These are phyloP conservation scores for Leccinum broughii DNA, from an alignment of 768 basidiomycete species.

Conservation along the genomic window DNA sequence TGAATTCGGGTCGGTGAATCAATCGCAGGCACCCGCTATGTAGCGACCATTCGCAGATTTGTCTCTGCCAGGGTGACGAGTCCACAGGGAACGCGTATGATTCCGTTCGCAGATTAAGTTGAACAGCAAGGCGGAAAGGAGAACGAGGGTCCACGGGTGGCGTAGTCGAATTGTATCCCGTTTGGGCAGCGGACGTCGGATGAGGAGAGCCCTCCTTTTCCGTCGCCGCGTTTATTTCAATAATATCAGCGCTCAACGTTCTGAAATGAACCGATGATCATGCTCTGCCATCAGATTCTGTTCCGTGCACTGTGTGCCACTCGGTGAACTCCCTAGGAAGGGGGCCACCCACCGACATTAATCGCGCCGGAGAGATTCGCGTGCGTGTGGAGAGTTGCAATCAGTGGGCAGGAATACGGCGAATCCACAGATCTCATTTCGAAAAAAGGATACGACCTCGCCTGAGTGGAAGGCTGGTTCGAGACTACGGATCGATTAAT, in stretches of 20 bases:
- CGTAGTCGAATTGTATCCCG: background rate
- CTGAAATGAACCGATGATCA: background rate
- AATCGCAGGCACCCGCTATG: conserved; percentile 49
- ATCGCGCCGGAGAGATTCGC: conserved; percentile 10
- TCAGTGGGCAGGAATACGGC: conserved; percentile 1
- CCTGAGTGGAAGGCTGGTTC: background rate
- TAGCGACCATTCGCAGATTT: conserved; percentile 55
- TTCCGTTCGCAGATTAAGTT: background rate
- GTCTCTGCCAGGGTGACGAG: conserved; percentile 43
- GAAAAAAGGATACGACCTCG: conserved; percentile 1
- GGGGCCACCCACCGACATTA: conserved; percentile 1
- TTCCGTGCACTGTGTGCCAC: conserved; percentile 4
- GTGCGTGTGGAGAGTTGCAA: background rate
- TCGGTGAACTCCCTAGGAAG: background rate
- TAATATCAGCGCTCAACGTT: conserved; percentile 1
- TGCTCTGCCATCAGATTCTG: background rate
- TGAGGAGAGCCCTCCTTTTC: conserved; percentile 9
- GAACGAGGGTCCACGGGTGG: background rate
- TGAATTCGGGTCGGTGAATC: conserved; percentile 43
- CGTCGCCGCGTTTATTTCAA: conserved; percentile 1
- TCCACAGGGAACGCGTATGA: background rate
- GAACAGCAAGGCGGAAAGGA: background rate
- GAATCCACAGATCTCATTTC: conserved; percentile 12
- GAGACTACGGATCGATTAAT: background rate
- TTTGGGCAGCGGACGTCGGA: background rate